A percentile compares a stretch with the other conserved stretches of the same genome.
Evolutionary conservation across 208 protist genomes (phyloP).

Genomic region (Leishmania braziliensis): DNA sequence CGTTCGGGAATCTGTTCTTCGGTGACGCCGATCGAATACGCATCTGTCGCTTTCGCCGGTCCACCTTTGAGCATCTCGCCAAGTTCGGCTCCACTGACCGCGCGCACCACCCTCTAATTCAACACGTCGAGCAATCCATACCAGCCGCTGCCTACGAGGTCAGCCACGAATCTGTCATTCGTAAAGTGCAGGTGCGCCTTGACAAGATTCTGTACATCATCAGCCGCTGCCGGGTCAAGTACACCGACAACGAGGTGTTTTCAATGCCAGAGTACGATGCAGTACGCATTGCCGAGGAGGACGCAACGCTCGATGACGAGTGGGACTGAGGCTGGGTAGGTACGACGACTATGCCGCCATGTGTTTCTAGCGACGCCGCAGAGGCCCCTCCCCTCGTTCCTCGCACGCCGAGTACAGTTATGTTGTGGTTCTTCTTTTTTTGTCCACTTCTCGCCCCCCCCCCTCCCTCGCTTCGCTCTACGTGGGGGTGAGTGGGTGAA

Average conservation of each 20-base stretch:
- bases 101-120: slow-evolving; percentile 39
- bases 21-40: slow-evolving; percentile 49
- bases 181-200: slow-evolving; percentile 57
- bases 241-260: slow-evolving; percentile 53
- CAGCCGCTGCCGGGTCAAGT: slow-evolving; percentile 49
- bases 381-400: not conserved
- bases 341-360: too few relatives aligned
- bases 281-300: slow-evolving; percentile 65
- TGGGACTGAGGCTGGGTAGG: slow-evolving; percentile 9
- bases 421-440: not conserved
- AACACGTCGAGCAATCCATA: slow-evolving; percentile 32
- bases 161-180: slow-evolving; percentile 43
- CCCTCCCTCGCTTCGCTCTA: not conserved
- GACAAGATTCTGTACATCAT: slow-evolving; percentile 70
- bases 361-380: too few relatives aligned
- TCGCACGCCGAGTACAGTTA: not conserved
- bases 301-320: slow-evolving; percentile 38
- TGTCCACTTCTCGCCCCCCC: not conserved
- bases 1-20: slow-evolving; percentile 63
- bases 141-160: slow-evolving; percentile 54
- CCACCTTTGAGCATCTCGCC: slow-evolving; percentile 51
- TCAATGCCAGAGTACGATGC: slow-evolving; percentile 69
- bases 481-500: not conserved
- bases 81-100: slow-evolving; percentile 18
- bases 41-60: slow-evolving; percentile 75